Evolutionary conservation across 2,329 filamentous ascomycete genomes (phyloP).

Genomic region (Botrytis cinerea): DNA sequence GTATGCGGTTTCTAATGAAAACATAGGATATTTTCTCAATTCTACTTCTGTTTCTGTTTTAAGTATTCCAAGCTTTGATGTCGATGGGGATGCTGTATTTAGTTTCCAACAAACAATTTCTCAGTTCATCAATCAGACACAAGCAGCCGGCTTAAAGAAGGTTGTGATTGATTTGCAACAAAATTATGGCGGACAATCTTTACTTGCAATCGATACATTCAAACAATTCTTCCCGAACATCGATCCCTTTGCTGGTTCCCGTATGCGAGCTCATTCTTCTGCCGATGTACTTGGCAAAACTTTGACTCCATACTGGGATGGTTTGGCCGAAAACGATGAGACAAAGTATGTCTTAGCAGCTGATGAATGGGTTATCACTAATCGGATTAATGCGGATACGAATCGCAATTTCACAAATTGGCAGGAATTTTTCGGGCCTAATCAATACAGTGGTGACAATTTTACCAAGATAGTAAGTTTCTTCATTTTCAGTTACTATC

Average conservation of each 20-base stretch:
- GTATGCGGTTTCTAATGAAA: background rate
- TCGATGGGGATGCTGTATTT: slow-evolving; percentile 36
- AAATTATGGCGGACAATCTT: slow-evolving; percentile 62
- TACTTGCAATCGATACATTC: slow-evolving; percentile 59
- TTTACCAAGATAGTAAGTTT: slow-evolving; percentile 33
- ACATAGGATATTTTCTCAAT: slow-evolving; percentile 34
- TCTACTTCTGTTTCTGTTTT: slow-evolving; percentile 42
- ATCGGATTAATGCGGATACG: slow-evolving; percentile 31
- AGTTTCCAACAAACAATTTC: slow-evolving; percentile 41
- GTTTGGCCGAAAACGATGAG: slow-evolving; percentile 22
- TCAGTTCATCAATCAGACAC: slow-evolving; percentile 48
- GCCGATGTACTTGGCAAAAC: slow-evolving; percentile 32
- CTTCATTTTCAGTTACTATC: background rate
- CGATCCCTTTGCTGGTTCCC: slow-evolving; percentile 34
- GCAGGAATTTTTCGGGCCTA: slow-evolving; percentile 32
- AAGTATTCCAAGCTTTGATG: slow-evolving; percentile 45
- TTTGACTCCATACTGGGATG: slow-evolving; percentile 34
- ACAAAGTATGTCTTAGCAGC: slow-evolving; percentile 29
- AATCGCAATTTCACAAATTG: slow-evolving; percentile 33
- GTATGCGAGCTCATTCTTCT: slow-evolving; percentile 33
- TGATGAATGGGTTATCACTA: slow-evolving; percentile 34
- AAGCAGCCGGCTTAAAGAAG: slow-evolving; percentile 52
- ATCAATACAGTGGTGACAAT: slow-evolving; percentile 29
- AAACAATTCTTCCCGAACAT: slow-evolving; percentile 42
- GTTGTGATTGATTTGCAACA: slow-evolving; percentile 63